Evolutionary conservation across 371 early-diverging fungal species (phyloP).

Genomic region (Sanchytrium tribonematis): DNA sequence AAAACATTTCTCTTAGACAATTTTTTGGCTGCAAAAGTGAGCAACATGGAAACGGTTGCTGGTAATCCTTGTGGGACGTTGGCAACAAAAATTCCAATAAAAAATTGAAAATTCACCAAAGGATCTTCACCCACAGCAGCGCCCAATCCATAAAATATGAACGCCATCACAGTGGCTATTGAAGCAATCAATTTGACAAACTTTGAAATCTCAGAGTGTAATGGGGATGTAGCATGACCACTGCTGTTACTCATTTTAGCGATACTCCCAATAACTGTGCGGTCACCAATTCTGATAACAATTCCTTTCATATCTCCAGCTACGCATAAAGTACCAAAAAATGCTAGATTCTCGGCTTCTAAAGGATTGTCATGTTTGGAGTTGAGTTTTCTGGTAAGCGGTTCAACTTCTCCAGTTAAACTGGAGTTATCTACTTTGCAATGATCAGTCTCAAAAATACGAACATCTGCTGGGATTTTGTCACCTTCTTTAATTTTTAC

Average conservation of each 20-base stretch:
- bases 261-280: conserved; percentile 74
- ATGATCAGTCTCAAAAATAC: conserved; percentile 36
- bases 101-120: conserved; percentile 46
- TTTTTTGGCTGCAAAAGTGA: conserved; percentile 76
- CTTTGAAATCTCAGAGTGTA: conserved; percentile 41
- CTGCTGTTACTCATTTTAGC: conserved; percentile 51
- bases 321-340: conserved; percentile 58
- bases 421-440: conserved; percentile 86
- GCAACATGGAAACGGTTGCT: conserved; percentile 27
- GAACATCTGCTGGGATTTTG: conserved; percentile 70
- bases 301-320: conserved; percentile 66
- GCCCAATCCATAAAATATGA: conserved; percentile 52
- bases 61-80: conserved; percentile 24
- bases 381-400: conserved; percentile 34
- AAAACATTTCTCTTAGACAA: conserved; percentile 61
- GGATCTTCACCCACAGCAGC: conserved; percentile 58
- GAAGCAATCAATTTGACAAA: conserved; percentile 61
- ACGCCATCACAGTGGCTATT: conserved; percentile 38
- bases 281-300: conserved; percentile 67
- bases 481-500: conserved; percentile 63
- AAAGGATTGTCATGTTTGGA: conserved; percentile 40
- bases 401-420: conserved; percentile 75
- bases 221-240: conserved; percentile 31
- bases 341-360: conserved; percentile 62
- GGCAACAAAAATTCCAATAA: conserved; percentile 32